Evolutionary conservation across 768 basidiomycete genomes (phyloP).

Genomic region (Leccinellum rugosiceps): DNA sequence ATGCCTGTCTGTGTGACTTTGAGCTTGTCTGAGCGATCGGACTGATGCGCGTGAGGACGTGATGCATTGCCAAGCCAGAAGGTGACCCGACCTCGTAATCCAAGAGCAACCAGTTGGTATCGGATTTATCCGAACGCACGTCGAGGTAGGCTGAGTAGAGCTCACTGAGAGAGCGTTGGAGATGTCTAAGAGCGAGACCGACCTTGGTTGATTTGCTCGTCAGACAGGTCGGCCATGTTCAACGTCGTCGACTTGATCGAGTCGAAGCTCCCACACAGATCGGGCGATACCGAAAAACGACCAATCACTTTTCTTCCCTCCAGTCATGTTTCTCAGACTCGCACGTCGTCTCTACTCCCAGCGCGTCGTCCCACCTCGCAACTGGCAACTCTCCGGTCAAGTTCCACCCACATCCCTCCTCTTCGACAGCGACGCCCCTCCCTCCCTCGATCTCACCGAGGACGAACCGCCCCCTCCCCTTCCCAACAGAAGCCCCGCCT

Average conservation of each 20-base stretch:
- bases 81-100: conserved; percentile 70
- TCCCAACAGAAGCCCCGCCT: conserved; percentile 14
- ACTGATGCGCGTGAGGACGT: conserved; percentile 34
- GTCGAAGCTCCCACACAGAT: not conserved
- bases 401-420: conserved; percentile 31
- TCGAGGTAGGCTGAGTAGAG: conserved; percentile 71
- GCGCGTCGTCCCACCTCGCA: conserved; percentile 17
- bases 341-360: conserved; percentile 27
- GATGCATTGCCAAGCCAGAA: conserved; percentile 16
- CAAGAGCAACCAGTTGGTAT: conserved; percentile 86
- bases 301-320: no score
- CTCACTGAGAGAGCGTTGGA: not conserved
- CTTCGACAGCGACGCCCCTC: conserved; percentile 13
- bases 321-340: conserved; percentile 8
- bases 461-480: conserved; percentile 30
- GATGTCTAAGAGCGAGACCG: conserved; percentile 14
- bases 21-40: conserved; percentile 80
- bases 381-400: conserved; percentile 32
- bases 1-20: conserved; percentile 73
- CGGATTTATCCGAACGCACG: conserved; percentile 79
- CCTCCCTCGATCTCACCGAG: conserved; percentile 26
- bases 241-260: not conserved
- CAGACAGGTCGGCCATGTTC: conserved; percentile 75
- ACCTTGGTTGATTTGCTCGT: conserved; percentile 75
- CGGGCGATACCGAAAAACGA: conserved; percentile 22